Evolutionary conservation across 306 rosid species (phyloP).

Genomic region (Inga oerstediana): DNA sequence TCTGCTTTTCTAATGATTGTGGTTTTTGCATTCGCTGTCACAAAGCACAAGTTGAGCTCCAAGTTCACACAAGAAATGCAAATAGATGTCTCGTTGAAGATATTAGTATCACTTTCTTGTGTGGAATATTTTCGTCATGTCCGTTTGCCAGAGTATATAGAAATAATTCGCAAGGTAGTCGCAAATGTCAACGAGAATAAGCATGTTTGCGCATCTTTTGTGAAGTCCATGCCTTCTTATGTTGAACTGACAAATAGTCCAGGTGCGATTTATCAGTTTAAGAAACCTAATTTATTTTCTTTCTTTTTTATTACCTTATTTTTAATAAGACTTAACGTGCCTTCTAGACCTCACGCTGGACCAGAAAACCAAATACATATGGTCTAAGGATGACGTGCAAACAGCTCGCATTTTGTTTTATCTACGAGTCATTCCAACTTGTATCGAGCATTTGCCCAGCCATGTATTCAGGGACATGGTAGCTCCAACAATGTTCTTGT

Average conservation of each 20-base stretch:
- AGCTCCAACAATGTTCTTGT: constrained; percentile 88
- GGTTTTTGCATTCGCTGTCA: constrained; percentile 76
- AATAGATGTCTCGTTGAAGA: constrained; percentile 56
- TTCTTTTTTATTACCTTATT: not conserved
- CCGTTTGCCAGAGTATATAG: constrained; percentile 92
- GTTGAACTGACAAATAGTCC: constrained; percentile 69
- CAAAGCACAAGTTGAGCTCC: constrained; percentile 70
- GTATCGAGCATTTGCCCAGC: constrained; percentile 68
- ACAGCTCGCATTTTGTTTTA: constrained; percentile 82
- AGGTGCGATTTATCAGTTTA: constrained; percentile 45
- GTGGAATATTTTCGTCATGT: constrained; percentile 82
- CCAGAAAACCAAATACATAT: constrained; percentile 57
- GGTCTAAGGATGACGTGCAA: constrained; percentile 89
- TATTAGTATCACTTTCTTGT: constrained; percentile 77
- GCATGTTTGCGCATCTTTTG: constrained; percentile 62
- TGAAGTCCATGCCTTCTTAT: constrained; percentile 79
- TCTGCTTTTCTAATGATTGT: constrained; percentile 94
- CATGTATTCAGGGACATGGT: constrained; percentile 55
- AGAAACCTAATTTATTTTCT: not conserved
- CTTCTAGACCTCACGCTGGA: constrained; percentile 43
- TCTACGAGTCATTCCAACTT: constrained; percentile 85
- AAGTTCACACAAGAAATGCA: constrained; percentile 55
- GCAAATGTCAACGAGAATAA: constrained; percentile 78
- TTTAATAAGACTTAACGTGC: constrained; percentile 12
- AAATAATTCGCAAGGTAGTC: constrained; percentile 78